Percentiles rank a stretch among this genome's conserved stretches.
phyloP scores from a whole-genome alignment of 2,329 filamentous ascomycete species.

The Colletotrichum sp. region DNA sequence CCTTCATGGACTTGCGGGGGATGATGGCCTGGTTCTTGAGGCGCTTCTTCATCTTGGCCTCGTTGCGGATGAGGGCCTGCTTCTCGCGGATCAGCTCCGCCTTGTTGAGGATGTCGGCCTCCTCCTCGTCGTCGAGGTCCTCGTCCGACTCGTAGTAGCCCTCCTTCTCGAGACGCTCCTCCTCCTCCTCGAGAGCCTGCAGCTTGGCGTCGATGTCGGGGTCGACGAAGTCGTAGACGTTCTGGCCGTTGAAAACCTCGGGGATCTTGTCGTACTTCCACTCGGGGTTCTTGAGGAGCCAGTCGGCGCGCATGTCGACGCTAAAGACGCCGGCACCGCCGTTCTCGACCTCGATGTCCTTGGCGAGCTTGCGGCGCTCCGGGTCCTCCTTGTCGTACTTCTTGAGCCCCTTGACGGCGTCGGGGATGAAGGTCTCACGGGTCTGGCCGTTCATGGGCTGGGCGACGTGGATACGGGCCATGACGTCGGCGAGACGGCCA shows the following conservation, averaged over 20 bases:
- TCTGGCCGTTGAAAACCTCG: conserved; percentile 93
- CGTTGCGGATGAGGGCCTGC: conserved; percentile 89
- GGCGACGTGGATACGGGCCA: conserved; percentile 96
- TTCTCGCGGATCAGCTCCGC: conserved; percentile 96
- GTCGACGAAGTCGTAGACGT: conserved; percentile 96
- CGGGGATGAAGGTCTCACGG: conserved; percentile 86
- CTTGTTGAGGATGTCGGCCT: conserved; percentile 87
- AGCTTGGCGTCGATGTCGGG: conserved; percentile 96
- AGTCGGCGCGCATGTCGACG: conserved; percentile 88
- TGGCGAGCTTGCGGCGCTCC: conserved; percentile 79
- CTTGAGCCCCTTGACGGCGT: conserved; percentile 78
- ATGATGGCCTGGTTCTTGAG: conserved; percentile 97
- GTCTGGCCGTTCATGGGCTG: conserved; percentile 82
- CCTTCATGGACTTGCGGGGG: conserved; percentile 80
- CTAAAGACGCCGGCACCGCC: conserved; percentile 97
- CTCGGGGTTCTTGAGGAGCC: conserved; percentile 83
- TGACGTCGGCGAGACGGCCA: conserved; percentile 85
- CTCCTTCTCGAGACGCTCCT: conserved; percentile 88
- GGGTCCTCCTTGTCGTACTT: conserved; percentile 93
- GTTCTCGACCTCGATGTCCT: conserved; percentile 89
- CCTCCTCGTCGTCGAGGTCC: conserved; percentile 85
- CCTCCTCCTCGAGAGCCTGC: conserved; percentile 90
- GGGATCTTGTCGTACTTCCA: conserved; percentile 98
- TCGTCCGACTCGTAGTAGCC: conserved; percentile 92
- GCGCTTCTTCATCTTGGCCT: conserved; percentile 92